Base-by-base conservation (phyloP, 805 yeast species). In the Grigorovia jiainica region DNA sequence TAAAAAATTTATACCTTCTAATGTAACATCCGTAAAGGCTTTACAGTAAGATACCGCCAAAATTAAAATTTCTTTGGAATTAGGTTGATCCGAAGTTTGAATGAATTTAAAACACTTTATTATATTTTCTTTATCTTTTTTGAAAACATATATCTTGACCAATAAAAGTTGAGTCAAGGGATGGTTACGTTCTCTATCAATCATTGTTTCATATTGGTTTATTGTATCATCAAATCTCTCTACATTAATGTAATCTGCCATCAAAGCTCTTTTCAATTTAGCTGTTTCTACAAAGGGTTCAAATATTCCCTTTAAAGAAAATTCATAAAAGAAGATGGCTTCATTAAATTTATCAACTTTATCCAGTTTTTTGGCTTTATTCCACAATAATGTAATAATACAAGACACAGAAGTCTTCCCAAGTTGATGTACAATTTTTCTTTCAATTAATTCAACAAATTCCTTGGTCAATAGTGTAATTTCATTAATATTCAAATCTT, bases 331-430 rank as follows among this genome's bases (percentile, higher is more conserved):
- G 2, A 45, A 49, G 10, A 55, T 45, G 6, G 61, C 48, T 17
- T 56, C 54, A 1, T 29, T 20, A 32, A 34, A 48, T 2, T 53
- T 42, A 7, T 47, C 50, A 8, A 35, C 40, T 46, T 58, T 68
- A 23, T 53, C 55, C 15, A 51, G 46, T 15, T 50, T 46, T 32
- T 66, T 66, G 0, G 67, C 71, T 16, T 49, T 41, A 38, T 66
- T 68, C 71, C 72, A 70, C 16, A 70, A 43, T 21, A 69, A 43
- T 1, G 71, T 59, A 0, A 64, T 53, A 5, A 63, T 39, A 34
- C 67, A 53, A 5, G 66, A 56, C 6, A 60, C 43, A 5, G 66
- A 51, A 13, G 53, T 52, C 25, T 51, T 55, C 0, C 65, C 52
- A 2, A 69, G 43, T 0, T 48, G 32, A 21, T 41, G 45, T n/a